Evolutionary conservation across 2,329 filamentous ascomycete species (phyloP), one percentile per base, ranked within the genome.

Genomic region (Cladosporium sp.): DNA sequence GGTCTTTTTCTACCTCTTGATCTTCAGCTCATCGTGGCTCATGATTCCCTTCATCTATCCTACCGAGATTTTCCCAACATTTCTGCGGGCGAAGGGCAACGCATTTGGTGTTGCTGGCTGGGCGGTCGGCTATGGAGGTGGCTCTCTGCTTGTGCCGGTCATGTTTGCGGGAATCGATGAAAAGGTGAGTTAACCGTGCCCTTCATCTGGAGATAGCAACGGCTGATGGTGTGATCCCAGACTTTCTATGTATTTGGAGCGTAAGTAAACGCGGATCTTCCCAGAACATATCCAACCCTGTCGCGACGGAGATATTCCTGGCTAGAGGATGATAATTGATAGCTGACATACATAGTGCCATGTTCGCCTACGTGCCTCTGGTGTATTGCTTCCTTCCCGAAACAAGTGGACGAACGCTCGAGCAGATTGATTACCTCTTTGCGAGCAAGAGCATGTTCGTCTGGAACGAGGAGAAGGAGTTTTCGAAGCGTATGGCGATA

Each of bases 1-100:
- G 59, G 64, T 68, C 8, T 69, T 66, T 51, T 31, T 67, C 22
- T 67, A 66, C 42, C 51, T 61, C 38, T 54, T 63, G 10, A 59
- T 67, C 43, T 68, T 67, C 56, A 63, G 61, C 54, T 58, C 64
- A 32, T 59, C 62, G 3, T 67, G 64, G 63, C 53, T 67, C 9
- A 59, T 63, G 49, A 61, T 66, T 18, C 63, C 65, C 7, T 67
- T 61, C 28, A 58, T 53, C 49, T 55, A 55, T 40, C 49, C 53
- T 16, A 55, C 53, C 28, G 53, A 55, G 33, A 55, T 55, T 35
- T 55, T 55, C 49, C 53, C 53, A 31, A 55, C 53, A 19, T 53
- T 43, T 32, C 14, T 55, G 49, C 53, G 53, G 22, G 53, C 53
- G 11, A 55, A 55, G 49, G 53, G 53, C 18, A 53, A 55, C 38